Evolutionary conservation across 768 basidiomycete genomes (phyloP).

Genomic region (Solioccasus polychromus): DNA sequence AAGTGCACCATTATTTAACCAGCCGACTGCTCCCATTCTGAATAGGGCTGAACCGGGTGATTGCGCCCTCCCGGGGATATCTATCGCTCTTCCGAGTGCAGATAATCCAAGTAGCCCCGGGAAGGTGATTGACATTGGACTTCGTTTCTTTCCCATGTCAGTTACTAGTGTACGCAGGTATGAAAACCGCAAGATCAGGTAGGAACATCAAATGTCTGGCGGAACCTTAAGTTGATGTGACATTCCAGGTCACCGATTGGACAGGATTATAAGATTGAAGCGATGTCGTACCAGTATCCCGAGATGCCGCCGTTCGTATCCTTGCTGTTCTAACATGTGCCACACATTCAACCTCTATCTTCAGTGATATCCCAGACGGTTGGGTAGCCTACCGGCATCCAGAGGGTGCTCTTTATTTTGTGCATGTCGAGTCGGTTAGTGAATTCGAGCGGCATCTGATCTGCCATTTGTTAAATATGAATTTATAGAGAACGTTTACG

Average conservation of each 20-base stretch:
- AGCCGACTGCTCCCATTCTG: background rate
- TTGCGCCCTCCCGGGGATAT: background rate
- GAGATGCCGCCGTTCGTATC: slow-evolving; percentile 17
- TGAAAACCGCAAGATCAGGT: slow-evolving; percentile 9
- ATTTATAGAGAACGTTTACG: slow-evolving; percentile 49
- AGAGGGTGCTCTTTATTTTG: slow-evolving; percentile 61
- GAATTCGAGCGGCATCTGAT: background rate
- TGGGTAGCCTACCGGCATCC: slow-evolving; percentile 55
- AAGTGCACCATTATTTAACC: background rate
- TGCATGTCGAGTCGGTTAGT: slow-evolving; percentile 44
- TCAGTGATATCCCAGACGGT: slow-evolving; percentile 25
- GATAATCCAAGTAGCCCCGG: slow-evolving; percentile 12
- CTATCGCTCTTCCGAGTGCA: slow-evolving; percentile 4
- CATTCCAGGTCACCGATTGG: background rate
- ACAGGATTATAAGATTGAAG: slow-evolving; percentile 7
- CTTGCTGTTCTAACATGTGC: background rate
- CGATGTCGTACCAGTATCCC: slow-evolving; percentile 18
- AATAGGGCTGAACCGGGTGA: background rate
- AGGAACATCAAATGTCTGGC: background rate
- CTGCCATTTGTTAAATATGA: too few species aligned
- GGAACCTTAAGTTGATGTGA: background rate
- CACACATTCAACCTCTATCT: background rate
- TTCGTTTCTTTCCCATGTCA: slow-evolving; percentile 17
- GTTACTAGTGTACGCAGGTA: slow-evolving; percentile 8
- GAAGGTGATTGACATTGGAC: background rate